Base-by-base conservation (phyloP, 306 rosid genomes). In the Notholithocarpus densiflorus region DNA sequence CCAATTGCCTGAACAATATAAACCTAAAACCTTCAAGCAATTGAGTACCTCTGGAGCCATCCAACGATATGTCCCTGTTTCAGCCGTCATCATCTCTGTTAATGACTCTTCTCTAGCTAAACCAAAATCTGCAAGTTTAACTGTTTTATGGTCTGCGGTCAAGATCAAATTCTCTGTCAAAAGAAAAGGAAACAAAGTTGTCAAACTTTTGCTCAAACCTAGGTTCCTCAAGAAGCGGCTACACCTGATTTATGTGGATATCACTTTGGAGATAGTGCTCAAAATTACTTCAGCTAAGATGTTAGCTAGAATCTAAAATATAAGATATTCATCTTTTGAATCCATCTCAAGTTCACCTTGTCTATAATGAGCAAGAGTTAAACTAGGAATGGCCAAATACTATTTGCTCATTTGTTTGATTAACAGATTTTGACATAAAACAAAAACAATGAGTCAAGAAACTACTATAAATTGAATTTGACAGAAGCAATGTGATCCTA, bases 71-170 rank as follows among this genome's bases (percentile, higher is more conserved):
- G 98, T 94, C 72, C 98, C 97, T 0, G 98, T 92, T 87, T 94
- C 98, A 19, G 98, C 98, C 2, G 98, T 94, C 98, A 94, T 94
- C 98, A 92, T 94, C 85, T 92, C 98, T 29, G 97, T 89, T 71
- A 94, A 86, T 0, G 98, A 87, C 85, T 94, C 98, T 82, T 94
- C 98, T 84, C 98, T 94, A 71, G 98, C 98, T 55, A 94, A 88
- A 68, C 98, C 98, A 78, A 94, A 92, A 78, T 94, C 98, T 15
- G 92, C 92, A 73, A 94, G 97, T 77, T 94, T 94, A 72, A 94
- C 92, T 4, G 92, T 89, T 84, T 72, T 92, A 64, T 89, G 90
- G 86, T 94, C 97, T 55, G 82, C 97, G 0, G 97, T 91, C 88
- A 92, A 84, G 68, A 92, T 86, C 89, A 94, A 83, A 82, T 94